Evolutionary conservation across 805 yeast genomes (phyloP).

Genomic region (Zygoascus tannicola): DNA sequence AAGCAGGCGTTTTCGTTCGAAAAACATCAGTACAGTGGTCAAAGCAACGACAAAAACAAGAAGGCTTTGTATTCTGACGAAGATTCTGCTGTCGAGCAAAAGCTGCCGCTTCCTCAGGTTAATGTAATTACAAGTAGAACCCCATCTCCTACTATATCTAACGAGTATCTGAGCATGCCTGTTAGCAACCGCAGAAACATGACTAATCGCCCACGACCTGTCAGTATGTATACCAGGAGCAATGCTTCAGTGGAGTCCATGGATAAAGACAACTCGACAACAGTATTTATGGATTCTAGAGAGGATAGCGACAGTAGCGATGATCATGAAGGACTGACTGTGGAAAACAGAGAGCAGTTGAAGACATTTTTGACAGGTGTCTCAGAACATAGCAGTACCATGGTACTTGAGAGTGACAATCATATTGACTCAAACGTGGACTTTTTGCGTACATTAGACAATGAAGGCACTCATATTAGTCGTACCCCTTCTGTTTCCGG

Average conservation of each 20-base stretch:
- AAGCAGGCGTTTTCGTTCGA: slow-evolving; percentile 4
- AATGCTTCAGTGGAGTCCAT: background rate
- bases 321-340: slow-evolving; percentile 1
- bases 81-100: background rate
- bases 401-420: slow-evolving; percentile 24
- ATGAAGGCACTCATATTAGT: slow-evolving; percentile 11
- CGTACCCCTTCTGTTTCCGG: slow-evolving; percentile 7
- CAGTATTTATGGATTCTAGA: slow-evolving; percentile 1
- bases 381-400: slow-evolving; percentile 25
- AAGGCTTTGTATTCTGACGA: background rate
- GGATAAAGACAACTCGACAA: background rate
- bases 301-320: background rate
- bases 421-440: slow-evolving; percentile 30
- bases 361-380: slow-evolving; percentile 29
- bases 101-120: slow-evolving; percentile 7
- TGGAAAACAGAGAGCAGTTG: slow-evolving; percentile 22
- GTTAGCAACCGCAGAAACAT: background rate
- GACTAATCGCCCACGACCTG: slow-evolving; percentile 3
- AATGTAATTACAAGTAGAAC: background rate
- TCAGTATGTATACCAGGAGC: slow-evolving; percentile 5
- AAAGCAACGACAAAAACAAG: background rate
- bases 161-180: background rate
- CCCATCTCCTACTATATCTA: background rate
- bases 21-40: background rate
- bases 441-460: slow-evolving; percentile 26